Base-by-base conservation (phyloP, 768 basidiomycete species). In the Crassisporium funariophilum region DNA sequence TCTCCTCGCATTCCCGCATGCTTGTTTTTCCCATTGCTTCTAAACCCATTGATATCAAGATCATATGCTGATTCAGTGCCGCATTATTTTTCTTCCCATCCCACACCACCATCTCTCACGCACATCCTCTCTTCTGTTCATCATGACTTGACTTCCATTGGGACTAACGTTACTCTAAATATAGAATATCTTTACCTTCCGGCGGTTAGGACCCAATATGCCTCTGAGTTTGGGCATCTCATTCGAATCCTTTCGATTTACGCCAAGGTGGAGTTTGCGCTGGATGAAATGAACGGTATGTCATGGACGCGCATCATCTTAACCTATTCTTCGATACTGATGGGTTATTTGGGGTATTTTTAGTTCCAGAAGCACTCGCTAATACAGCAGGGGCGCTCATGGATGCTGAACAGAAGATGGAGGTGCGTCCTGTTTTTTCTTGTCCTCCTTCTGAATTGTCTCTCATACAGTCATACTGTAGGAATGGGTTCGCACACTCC, bases 201-300 rank as follows among this genome's bases (percentile, higher is more conserved):
- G 47, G 75, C 79, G 53, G 80, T 83, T 46, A 74, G 75, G 58
- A 80, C 76, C 39, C 73, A 78, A 49, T 81, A 77, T 58, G 76
- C 81, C 4, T 86, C 86, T 41, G 88, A 91, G 67, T 81, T 82
- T 49, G 90, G 88, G 2, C 86, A 90, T 58, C 73, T 89, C 44
- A 80, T 88, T 59, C 84, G 86, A 36, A 71, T 88, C 35, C 66
- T 85, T 37, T 71, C 82, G 6, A 75, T 91, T 29, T 83, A 86
- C 53, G 71, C 77, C 35, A 77, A 77, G 56, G 71, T 86, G 49
- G 82, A 88, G 62, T 71, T 62, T 35, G 72, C 75, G 2, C 64
- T 87, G 44, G 75, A 83, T 45, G 72, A 72, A 20, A 59, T 80
- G 21, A 70, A 69, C 47, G 77, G 84, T 79, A 50, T 62, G 65